phyloP scores from a whole-genome alignment of 2,329 filamentous ascomycete genomes.

The Pestalotiopsis sp. region DNA sequence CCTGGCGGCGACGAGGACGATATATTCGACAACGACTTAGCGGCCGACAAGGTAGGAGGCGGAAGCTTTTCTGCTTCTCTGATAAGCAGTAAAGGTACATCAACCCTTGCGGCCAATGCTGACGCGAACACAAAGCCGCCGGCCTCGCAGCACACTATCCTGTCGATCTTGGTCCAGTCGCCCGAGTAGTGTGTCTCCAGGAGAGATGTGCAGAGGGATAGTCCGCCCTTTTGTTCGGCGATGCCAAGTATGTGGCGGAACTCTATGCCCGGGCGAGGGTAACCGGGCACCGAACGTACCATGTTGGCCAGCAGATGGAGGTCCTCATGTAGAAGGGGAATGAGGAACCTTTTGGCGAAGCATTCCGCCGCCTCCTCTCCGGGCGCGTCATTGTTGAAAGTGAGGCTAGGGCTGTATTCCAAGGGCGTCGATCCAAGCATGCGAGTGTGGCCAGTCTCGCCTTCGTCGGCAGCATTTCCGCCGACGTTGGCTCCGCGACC shows the following conservation, averaged over 20 bases:
- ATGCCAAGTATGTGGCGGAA: constrained; percentile 64
- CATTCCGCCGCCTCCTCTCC: constrained; percentile 38
- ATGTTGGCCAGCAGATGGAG: constrained; percentile 49
- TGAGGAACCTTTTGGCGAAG: constrained; percentile 44
- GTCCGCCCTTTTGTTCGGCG: constrained; percentile 49
- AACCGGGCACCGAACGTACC: constrained; percentile 48
- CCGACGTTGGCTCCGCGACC: constrained; percentile 33
- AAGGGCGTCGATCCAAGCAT: constrained; percentile 22
- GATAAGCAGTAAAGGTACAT: constrained; percentile 49
- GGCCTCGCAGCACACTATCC: constrained; percentile 55
- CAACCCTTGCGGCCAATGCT: constrained; percentile 42
- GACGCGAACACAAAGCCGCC: constrained; percentile 60
- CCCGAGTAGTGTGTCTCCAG: constrained; percentile 46
- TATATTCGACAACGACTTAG: constrained; percentile 53
- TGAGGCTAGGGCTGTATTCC: constrained; percentile 41
- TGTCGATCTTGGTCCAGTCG: constrained; percentile 47
- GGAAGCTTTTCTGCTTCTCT: constrained; percentile 62
- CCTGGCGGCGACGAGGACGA: constrained; percentile 39
- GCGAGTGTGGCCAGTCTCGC: constrained; percentile 20
- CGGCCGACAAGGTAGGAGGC: constrained; percentile 51
- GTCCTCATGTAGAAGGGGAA: constrained; percentile 48
- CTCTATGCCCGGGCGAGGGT: constrained; percentile 50
- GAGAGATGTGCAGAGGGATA: constrained; percentile 52
- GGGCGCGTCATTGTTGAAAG: constrained; percentile 52
- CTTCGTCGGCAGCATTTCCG: constrained; percentile 13